These are phyloP conservation scores for Ceratocystis albifundus DNA, from an alignment of 2,329 filamentous ascomycete genomes.

Conservation along the genomic window DNA sequence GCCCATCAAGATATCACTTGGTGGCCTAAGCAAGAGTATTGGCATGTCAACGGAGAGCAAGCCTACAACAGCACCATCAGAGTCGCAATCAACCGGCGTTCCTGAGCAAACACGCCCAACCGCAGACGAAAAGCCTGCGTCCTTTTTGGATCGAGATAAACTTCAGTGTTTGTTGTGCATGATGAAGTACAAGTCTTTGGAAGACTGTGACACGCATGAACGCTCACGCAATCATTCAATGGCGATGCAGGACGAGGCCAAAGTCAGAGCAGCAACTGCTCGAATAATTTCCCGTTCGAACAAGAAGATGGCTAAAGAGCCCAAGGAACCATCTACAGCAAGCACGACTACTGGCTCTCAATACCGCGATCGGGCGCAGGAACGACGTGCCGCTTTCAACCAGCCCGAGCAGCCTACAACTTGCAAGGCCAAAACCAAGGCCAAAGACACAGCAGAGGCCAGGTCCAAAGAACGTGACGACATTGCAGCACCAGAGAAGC, in stretches of 20 bases:
- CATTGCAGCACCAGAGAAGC: neutral
- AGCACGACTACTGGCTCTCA: constrained; percentile 26
- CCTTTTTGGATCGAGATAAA: constrained; percentile 47
- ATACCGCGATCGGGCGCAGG: constrained; percentile 57
- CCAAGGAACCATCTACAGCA: constrained; percentile 25
- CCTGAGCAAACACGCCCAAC: constrained; percentile 11
- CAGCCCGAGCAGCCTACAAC: constrained; percentile 44
- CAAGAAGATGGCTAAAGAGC: constrained; percentile 26
- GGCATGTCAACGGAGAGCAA: constrained; percentile 5
- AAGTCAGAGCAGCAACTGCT: constrained; percentile 40
- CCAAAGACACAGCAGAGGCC: constrained; percentile 22
- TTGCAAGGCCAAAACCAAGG: constrained; percentile 26
- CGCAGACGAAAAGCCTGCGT: constrained; percentile 28
- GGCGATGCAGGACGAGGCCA: constrained; percentile 33
- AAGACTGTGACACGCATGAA: constrained; percentile 36
- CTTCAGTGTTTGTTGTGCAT: constrained; percentile 38
- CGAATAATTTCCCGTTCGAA: constrained; percentile 31
- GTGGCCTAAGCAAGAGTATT: constrained; percentile 18
- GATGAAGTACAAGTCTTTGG: constrained; percentile 37
- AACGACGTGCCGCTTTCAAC: constrained; percentile 51
- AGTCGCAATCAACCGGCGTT: neutral
- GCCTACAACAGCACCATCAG: neutral
- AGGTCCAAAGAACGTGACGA: constrained; percentile 29
- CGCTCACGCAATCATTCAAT: constrained; percentile 35
- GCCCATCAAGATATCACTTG: constrained; percentile 31